phyloP scores from a whole-genome alignment of 2,329 filamentous ascomycete genomes.

The Pseudofabraea citricarpa region DNA sequence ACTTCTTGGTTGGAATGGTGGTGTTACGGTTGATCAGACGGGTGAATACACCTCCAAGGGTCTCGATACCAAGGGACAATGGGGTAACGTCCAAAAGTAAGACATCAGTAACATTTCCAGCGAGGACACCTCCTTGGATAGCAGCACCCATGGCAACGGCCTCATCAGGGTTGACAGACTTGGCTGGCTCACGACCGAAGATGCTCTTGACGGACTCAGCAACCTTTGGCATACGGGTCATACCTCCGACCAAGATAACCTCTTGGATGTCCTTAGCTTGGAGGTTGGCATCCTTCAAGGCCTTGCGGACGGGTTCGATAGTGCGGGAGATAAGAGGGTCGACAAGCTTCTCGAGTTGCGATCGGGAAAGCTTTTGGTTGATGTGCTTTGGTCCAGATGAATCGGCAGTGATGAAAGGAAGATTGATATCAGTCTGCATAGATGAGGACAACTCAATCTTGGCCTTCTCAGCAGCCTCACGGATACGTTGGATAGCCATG shows the following conservation, averaged over 20 bases:
- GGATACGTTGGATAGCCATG: conserved; percentile 98
- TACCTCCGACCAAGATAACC: conserved; percentile 96
- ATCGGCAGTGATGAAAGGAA: conserved; percentile 97
- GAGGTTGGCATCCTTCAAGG: conserved; percentile 90
- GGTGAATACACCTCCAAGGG: conserved; percentile 95
- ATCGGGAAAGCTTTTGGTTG: conserved; percentile 87
- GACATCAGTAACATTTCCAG: conserved; percentile 94
- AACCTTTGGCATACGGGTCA: conserved; percentile 99
- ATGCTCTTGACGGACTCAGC: conserved; percentile 92
- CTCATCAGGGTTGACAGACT: conserved; percentile 98
- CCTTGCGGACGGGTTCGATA: conserved; percentile 91
- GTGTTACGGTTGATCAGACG: conserved; percentile 99
- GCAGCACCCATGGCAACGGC: conserved; percentile 96
- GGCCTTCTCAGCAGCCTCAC: conserved; percentile 97
- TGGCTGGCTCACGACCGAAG: conserved; percentile 93
- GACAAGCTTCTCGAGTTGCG: conserved; percentile 90
- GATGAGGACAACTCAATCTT: conserved; percentile 98
- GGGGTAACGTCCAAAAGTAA: conserved; percentile 94
- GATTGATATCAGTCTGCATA: conserved; percentile 93
- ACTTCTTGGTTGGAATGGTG: conserved; percentile 99
- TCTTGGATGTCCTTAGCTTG: conserved; percentile 93
- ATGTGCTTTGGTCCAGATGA: conserved; percentile 97
- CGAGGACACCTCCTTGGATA: conserved; percentile 93
- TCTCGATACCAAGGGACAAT: conserved; percentile 96
- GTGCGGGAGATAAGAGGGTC: conserved; percentile 84